These are phyloP conservation scores for Microstroma glucosiphilum DNA, from an alignment of 1,284 basidiomycete species.

Conservation along the genomic window DNA sequence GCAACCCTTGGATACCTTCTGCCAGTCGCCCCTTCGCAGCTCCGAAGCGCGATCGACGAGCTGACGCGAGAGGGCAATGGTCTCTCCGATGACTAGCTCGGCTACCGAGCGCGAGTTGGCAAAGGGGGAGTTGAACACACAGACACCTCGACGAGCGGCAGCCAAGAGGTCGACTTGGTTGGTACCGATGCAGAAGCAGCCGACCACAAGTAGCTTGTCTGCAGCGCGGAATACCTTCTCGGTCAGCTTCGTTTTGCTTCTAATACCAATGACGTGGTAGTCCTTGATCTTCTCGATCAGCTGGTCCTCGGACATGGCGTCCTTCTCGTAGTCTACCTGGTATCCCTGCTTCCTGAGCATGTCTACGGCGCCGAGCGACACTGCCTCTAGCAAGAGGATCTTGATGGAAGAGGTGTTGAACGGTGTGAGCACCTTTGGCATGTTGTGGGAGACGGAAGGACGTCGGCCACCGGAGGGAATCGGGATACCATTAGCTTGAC, in stretches of 20 bases:
- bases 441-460: conserved; percentile 18
- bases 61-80: conserved; percentile 90
- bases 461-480: conserved; percentile 12
- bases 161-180: conserved; percentile 91
- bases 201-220: conserved; percentile 75
- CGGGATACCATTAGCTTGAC: conserved; percentile 16
- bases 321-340: conserved; percentile 82
- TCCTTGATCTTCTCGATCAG: conserved; percentile 75
- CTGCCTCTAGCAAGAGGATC: conserved; percentile 87
- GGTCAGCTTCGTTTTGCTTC: conserved; percentile 95
- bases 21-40: conserved; percentile 86
- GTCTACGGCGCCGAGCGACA: conserved; percentile 81
- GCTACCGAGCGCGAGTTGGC: conserved; percentile 98
- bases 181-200: conserved; percentile 99
- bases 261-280: conserved; percentile 93
- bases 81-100: conserved; percentile 91
- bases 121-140: conserved; percentile 99
- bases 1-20: conserved; percentile 97
- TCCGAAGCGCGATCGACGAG: conserved; percentile 82
- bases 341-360: conserved; percentile 79
- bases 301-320: conserved; percentile 85
- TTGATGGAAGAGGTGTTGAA: conserved; percentile 45
- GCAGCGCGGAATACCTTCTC: conserved; percentile 65
- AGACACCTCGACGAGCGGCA: conserved; percentile 81
- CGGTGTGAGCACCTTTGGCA: conserved; percentile 42